phyloP scores from a whole-genome alignment of 176 grass and related monocot species.

The Phyllostachys edulis region DNA sequence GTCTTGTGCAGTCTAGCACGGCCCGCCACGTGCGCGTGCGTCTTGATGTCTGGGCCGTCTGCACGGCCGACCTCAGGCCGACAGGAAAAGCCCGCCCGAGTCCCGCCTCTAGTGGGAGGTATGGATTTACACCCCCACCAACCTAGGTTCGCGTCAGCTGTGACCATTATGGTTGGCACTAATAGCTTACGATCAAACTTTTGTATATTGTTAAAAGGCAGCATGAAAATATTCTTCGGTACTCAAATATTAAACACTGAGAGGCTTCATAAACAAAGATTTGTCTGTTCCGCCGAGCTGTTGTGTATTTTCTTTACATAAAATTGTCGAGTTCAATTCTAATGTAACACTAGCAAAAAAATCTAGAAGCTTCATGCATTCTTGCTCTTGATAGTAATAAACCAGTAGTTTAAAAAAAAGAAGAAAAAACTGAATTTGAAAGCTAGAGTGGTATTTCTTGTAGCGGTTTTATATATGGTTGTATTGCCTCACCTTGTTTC shows the following conservation, averaged over 20 bases:
- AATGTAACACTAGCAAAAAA: background rate
- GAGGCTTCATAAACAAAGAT: background rate
- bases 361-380: background rate
- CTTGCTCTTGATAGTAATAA: background rate
- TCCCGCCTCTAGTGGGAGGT: too few relatives aligned
- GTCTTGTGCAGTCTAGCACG: too few relatives aligned
- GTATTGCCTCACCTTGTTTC: background rate
- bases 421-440: slow-evolving; percentile 15
- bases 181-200: slow-evolving; percentile 5
- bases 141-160: background rate
- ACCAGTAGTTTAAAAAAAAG: slow-evolving; percentile 11
- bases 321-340: background rate
- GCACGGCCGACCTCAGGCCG: too few relatives aligned
- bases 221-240: background rate
- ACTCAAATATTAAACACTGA: background rate
- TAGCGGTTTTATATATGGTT: background rate
- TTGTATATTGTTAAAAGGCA: background rate
- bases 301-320: slow-evolving; percentile 11
- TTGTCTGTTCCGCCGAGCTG: background rate
- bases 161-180: slow-evolving; percentile 46
- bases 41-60: too few relatives aligned
- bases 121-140: too few relatives aligned
- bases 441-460: background rate
- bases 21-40: too few relatives aligned
- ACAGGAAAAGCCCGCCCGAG: too few relatives aligned